Evolutionary conservation across 2,329 filamentous ascomycete genomes (phyloP), one percentile per base, ranked within the genome.

Genomic region (Aspergillus sojae): DNA sequence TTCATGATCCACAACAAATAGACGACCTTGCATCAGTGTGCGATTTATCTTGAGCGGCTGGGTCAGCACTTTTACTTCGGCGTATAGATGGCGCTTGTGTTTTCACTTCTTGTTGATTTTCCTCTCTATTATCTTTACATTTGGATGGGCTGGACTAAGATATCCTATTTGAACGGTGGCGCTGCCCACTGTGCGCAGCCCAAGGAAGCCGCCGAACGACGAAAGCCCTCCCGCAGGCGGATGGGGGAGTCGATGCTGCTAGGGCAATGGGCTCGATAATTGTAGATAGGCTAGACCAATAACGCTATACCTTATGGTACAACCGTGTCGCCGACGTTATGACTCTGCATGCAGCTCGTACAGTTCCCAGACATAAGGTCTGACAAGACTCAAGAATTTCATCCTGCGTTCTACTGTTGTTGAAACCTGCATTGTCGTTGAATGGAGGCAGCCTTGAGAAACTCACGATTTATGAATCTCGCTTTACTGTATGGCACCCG

Each of bases 1-100:
- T 88, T 98, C 72, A 73, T 97, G 23, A 90, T 92, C 85, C 91
- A 97, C 78, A 98, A 98, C 75, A 88, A 85, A 79, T 88, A 70
- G 66, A 67, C 54, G 58, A 36, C 5, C 12, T 56, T n/a, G 11
- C 46, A 16, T 60, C 16, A 46, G 11, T 50, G 30, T 57, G 57
- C n/a, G 30, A 39, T 26, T 56, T n/a, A 41, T 60, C 41, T 59
- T 23, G 45, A 26, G 58, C 55, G 57, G 53, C 36, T 28, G 57
- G 62, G 48, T 16, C 53, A 23, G n/a, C 43, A 36, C 7, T 57
- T 48, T 60, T 50, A 28, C 28, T 48, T 26, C 32, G 68, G 68
- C 65, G 68, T 64, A 67, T 66, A 70, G 68, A 68, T 10, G 68
- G 67, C 61, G 65, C 58, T 64, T 62, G 34, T 58, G 21, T 59